Conservation (phyloP, 2,329 filamentous ascomycete species). For the Phyllosticta capitalensis region DNA sequence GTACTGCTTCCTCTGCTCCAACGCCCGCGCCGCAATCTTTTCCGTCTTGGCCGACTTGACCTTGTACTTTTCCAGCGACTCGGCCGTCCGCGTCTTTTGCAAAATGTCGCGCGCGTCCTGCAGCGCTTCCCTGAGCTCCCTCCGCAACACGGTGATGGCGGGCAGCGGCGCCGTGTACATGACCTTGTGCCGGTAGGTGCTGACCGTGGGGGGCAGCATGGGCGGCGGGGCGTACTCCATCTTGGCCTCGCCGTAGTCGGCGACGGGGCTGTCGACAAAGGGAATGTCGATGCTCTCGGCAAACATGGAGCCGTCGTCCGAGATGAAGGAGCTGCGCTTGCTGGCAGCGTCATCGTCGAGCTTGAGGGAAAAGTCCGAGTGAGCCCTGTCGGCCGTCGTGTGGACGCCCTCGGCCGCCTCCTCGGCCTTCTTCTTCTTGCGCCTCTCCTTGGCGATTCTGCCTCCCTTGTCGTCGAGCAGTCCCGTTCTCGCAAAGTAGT, state of each 20-base stretch:
- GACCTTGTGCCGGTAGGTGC: slow-evolving; percentile 83
- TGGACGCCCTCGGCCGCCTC: slow-evolving; percentile 15
- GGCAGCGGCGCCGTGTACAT: slow-evolving; percentile 77
- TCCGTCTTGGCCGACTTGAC: slow-evolving; percentile 9
- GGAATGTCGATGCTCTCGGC: slow-evolving; percentile 13
- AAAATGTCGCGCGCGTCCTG: slow-evolving; percentile 60
- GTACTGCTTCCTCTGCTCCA: slow-evolving; percentile 31
- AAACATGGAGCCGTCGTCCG: slow-evolving; percentile 20
- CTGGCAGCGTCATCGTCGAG: not conserved
- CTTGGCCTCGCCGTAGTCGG: slow-evolving; percentile 31
- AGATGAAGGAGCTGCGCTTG: slow-evolving; percentile 4
- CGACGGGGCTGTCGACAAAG: slow-evolving; percentile 44
- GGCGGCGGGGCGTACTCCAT: slow-evolving; percentile 54
- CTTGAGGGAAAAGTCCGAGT: not conserved
- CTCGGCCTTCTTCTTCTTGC: slow-evolving; percentile 45
- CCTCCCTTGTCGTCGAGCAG: slow-evolving; percentile 88
- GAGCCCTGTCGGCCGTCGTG: slow-evolving; percentile 16
- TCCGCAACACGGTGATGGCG: slow-evolving; percentile 67
- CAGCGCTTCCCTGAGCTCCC: slow-evolving; percentile 57
- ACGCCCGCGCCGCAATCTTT: slow-evolving; percentile 13
- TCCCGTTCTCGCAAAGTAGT: slow-evolving; percentile 94
- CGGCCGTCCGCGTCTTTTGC: slow-evolving; percentile 43
- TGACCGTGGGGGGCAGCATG: slow-evolving; percentile 93
- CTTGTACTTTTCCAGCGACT: slow-evolving; percentile 15
- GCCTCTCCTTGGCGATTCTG: slow-evolving; percentile 60